Conservation (phyloP, 2,329 filamentous ascomycete genomes). For the Dactylellina parvicollis region DNA sequence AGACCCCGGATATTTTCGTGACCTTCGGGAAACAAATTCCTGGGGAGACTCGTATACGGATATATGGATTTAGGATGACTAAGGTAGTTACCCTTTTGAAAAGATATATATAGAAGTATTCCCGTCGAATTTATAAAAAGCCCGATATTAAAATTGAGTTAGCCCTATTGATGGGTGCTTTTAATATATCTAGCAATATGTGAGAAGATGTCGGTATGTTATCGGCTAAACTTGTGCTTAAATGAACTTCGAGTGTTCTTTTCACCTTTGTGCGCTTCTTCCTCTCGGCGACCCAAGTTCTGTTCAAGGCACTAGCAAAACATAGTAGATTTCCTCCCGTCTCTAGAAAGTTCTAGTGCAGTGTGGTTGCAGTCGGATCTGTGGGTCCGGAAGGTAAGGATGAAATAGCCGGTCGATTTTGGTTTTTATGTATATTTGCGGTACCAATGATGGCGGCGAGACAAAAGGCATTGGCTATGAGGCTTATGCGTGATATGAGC, state of each 20-base stretch:
- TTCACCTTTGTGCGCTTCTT: constrained; percentile 6
- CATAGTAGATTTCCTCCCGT: constrained; percentile 6
- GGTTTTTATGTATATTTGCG: too few species aligned
- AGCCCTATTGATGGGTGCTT: constrained; percentile 2
- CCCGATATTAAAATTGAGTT: constrained; percentile 18
- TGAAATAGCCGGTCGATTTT: constrained; percentile 22
- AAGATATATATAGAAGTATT: constrained; percentile 22
- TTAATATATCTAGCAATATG: constrained; percentile 16
- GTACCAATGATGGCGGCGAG: too few species aligned
- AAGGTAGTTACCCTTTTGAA: neutral
- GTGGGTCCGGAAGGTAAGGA: constrained; percentile 38
- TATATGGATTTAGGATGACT: neutral
- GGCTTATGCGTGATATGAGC: too few species aligned
- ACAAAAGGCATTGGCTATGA: too few species aligned
- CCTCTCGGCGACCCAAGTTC: neutral
- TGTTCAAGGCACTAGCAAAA: neutral
- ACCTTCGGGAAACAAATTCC: constrained; percentile 27
- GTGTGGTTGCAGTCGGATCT: constrained; percentile 16
- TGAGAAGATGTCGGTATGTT: constrained; percentile 37
- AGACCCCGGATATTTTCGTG: constrained; percentile 49
- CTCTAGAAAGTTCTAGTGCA: constrained; percentile 33
- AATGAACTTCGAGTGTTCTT: constrained; percentile 9
- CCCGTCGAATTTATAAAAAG: neutral
- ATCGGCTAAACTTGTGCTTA: constrained; percentile 49
- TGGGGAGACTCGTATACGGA: constrained; percentile 27